Percentiles rank a stretch among this genome's conserved stretches.
phyloP scores from a whole-genome alignment of 2,329 filamentous ascomycete species.

The Fusarium poae region DNA sequence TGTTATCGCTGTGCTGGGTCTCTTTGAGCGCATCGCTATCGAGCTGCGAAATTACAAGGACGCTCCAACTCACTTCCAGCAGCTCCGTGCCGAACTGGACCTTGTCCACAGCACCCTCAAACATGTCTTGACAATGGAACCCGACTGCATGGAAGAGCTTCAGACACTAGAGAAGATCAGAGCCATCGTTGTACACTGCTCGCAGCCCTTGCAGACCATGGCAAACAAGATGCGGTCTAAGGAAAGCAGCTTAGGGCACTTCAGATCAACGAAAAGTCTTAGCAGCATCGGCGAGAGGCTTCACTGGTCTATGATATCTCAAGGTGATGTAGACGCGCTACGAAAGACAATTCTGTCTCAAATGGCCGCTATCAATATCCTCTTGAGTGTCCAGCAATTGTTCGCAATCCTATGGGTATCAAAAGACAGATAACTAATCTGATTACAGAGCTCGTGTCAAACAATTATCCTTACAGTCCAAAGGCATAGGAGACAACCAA shows the following conservation, averaged over 20 bases:
- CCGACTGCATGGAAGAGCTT: neutral
- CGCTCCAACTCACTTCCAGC: neutral
- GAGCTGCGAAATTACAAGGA: conserved; percentile 4
- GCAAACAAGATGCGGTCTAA: neutral
- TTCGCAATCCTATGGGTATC: neutral
- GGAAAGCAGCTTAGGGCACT: neutral
- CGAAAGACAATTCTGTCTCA: neutral
- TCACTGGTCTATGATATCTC: neutral
- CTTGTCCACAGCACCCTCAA: neutral
- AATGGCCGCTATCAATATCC: neutral
- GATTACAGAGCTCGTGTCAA: neutral
- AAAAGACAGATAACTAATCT: neutral
- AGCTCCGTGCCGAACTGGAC: neutral
- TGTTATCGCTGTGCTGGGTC: neutral
- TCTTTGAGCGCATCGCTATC: neutral
- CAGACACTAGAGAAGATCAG: neutral
- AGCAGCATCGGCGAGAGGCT: rapidly evolving
- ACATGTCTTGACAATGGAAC: neutral
- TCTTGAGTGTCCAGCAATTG: neutral
- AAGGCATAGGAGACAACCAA: neutral
- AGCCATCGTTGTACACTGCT: neutral
- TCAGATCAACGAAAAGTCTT: neutral
- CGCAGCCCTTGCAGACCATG: neutral
- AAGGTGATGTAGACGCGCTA: neutral
- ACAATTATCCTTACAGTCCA: neutral